Base-by-base conservation (phyloP, 768 basidiomycete species). In the Brasilioporus rufonigricans region DNA sequence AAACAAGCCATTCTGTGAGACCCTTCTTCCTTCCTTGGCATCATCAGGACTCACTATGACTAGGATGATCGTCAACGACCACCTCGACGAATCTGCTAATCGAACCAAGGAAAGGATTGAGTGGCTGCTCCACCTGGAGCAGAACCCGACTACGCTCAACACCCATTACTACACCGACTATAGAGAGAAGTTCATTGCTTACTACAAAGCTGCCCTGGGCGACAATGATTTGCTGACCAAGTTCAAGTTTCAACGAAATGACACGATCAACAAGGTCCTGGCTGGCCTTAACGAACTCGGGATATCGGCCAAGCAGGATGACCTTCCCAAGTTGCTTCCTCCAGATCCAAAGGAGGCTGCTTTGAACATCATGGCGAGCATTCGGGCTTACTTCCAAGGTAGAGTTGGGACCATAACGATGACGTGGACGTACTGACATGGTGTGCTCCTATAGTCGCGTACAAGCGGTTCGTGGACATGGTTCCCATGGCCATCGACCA, bases 321-420 rank as follows among this genome's bases (percentile, higher is more conserved):
- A 84, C 48, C 58, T 87, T 0, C 59, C 76, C 0, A 82, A 76
- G 59, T 60, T 88, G 0, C 71, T 84, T 4, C 77, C 80, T 0
- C 53, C 73, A 0, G 84, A 87, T 55, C 69, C 70, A n/a, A n/a
- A n/a, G n/a, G n/a, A n/a, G n/a, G n/a, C n/a, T n/a, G n/a, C n/a
- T n/a, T n/a, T n/a, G n/a, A 2, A 77, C 4, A 86, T 89, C 61
- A 89, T 89, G 86, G 85, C 85, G 0, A 79, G 83, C 52, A 85
- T 88, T 2, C 75, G 85, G 6, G 87, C 84, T 0, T 89, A 89
- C 59, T 89, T 89, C 66, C 85, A 89, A 76, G 87, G 89, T 86
- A 60, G n/a, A 26, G 41, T 35, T 5, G 26, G 16, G 1, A 4
- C 18, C 4, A 0, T n/a, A n/a, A n/a, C 16, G 10, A 9, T 10